Base-by-base conservation (phyloP, 352 stramenopile genomes). In the Globisporangium carolinianum region DNA sequence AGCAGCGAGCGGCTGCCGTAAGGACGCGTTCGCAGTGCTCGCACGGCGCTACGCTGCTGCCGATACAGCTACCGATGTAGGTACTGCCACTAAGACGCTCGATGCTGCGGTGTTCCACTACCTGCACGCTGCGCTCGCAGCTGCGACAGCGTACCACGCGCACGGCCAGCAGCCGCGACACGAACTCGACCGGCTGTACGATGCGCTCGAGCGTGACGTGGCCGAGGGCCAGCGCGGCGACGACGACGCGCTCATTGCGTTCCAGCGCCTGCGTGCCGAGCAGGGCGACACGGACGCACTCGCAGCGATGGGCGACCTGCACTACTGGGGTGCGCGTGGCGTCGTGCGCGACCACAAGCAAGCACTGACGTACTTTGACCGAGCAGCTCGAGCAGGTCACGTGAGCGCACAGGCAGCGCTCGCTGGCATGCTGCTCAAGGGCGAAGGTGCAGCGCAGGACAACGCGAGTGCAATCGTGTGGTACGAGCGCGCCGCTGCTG, bases 401-500 rank as follows among this genome's bases (percentile, higher is more conserved):
- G 66, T 78, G 1, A 66, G 66, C 35, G 63, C 75, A 0, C 78
- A 90, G 66, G 83, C 79, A 24, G 86, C 84, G 6, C 67, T 87
- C 0, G 89, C 83, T n/a, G 76, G 79, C 0, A 96, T 97, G 89
- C 61, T 95, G 17, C 60, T 97, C 9, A 93, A 92, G 66, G 89
- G 89, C 24, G 89, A 97, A 75, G 89, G 87, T 35, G 64, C 54
- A 4, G 41, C 62, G 6, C 75, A 89, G 62, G 79, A 97, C 65
- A 85, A 92, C 51, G 62, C 55, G 6, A 80, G 67, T 9, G 88
- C 87, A 5, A 82, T 96, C 47, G 57, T 65, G n/a, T 88, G 72
- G 71, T 96, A 95, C 53, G 69, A 89, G 49, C 64, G 79, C 51
- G 88, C 89, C 12, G 82, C 81, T 2, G 52, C 67, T 24, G 60